These are phyloP conservation scores for Glycine latifolia DNA, from an alignment of 306 rosid species.

Conservation along the genomic window DNA sequence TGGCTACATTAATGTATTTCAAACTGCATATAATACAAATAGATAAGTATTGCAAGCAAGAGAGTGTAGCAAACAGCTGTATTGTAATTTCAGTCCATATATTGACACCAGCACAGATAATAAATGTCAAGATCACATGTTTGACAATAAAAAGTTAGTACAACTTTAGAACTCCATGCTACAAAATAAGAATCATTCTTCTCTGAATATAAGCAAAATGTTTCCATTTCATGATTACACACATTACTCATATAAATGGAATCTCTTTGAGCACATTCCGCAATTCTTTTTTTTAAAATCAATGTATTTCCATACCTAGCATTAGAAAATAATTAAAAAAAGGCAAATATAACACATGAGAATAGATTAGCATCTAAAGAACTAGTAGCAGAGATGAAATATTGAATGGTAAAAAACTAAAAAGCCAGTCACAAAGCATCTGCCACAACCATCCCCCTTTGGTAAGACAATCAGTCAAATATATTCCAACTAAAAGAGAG, in stretches of 20 bases:
- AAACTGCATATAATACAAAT: conserved; percentile 72
- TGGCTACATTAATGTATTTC: conserved; percentile 97
- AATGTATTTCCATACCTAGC: conserved; percentile 4
- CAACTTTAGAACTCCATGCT: conserved; percentile 21
- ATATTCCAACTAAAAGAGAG: too few species aligned
- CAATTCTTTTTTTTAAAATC: background rate
- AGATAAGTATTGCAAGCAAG: conserved; percentile 27
- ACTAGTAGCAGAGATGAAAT: background rate
- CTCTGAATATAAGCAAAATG: background rate
- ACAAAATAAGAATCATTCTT: conserved; percentile 14
- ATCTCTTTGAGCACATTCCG: background rate
- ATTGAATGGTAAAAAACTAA: conserved; percentile 34
- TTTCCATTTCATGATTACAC: conserved; percentile 37
- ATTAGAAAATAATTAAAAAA: background rate
- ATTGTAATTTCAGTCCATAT: conserved; percentile 24
- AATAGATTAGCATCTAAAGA: background rate
- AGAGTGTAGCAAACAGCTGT: conserved; percentile 1
- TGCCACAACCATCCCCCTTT: too few species aligned
- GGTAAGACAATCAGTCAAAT: too few species aligned
- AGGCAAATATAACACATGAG: background rate
- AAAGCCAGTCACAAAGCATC: conserved; percentile 2
- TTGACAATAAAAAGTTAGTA: conserved; percentile 23
- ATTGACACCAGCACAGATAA: conserved; percentile 12
- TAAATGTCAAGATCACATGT: conserved; percentile 20
- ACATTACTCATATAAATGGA: conserved; percentile 19